phyloP scores from a whole-genome alignment of 768 basidiomycete species.

The Hygrophoropsis aurantiaca region DNA sequence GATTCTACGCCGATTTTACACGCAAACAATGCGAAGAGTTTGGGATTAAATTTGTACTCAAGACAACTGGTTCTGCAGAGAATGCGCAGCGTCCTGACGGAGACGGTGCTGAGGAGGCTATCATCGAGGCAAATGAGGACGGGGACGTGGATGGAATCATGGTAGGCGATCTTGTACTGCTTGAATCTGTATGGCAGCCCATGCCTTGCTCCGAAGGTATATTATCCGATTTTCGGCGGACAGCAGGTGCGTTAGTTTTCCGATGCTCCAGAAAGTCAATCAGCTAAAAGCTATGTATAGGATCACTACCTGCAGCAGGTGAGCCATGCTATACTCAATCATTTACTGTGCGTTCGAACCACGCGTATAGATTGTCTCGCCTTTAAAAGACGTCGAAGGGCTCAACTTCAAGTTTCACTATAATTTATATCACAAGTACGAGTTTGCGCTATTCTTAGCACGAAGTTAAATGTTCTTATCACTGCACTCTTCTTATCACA shows the following conservation, averaged over 20 bases:
- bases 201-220: constrained; percentile 54
- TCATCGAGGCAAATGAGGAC: constrained; percentile 94
- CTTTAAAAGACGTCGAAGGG: constrained; percentile 97
- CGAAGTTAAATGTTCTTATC: not conserved
- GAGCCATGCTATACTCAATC: constrained; percentile 9
- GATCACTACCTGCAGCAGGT: constrained; percentile 98
- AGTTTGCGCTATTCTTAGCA: not conserved
- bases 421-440: constrained; percentile 93
- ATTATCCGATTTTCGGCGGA: constrained; percentile 93
- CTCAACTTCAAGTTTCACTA: constrained; percentile 95
- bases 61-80: constrained; percentile 52
- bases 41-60: constrained; percentile 84
- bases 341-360: constrained; percentile 2
- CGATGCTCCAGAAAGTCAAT: constrained; percentile 1
- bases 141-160: constrained; percentile 86
- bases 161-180: constrained; percentile 48
- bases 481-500: not conserved
- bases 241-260: constrained; percentile 60
- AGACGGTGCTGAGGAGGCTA: constrained; percentile 93
- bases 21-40: constrained; percentile 86
- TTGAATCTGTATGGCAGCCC: not conserved
- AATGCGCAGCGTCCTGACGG: constrained; percentile 57
- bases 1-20: constrained; percentile 87
- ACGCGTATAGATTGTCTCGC: constrained; percentile 74
- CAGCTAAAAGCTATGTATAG: constrained; percentile 35